Percentiles rank a stretch among this genome's conserved stretches.
Evolutionary conservation across 1,139 yeast genomes (phyloP).

Genomic region (Taphrina wiesneri): DNA sequence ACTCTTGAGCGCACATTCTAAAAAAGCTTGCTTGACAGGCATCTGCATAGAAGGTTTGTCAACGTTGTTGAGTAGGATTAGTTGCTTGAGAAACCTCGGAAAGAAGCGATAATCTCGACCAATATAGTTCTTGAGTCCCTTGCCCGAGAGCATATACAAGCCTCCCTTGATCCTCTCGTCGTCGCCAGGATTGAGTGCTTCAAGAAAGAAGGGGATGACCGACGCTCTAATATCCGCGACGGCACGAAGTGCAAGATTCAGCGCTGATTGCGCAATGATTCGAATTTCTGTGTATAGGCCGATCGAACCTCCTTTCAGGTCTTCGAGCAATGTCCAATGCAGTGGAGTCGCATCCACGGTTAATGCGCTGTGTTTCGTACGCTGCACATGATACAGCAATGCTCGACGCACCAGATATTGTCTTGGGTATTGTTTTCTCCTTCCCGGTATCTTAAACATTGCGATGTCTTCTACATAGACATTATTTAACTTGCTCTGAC

Average conservation of each 20-base stretch:
- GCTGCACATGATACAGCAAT: conserved; percentile 73
- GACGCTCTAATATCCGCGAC: conserved; percentile 61
- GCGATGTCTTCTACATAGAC: conserved; percentile 54
- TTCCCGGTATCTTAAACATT: conserved; percentile 53
- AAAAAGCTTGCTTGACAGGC: conserved; percentile 30
- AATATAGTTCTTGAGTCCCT: conserved; percentile 51
- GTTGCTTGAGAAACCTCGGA: conserved; percentile 52
- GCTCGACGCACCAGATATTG: conserved; percentile 71
- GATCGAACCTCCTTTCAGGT: conserved; percentile 66
- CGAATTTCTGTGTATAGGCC: conserved; percentile 73
- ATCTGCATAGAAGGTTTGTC: conserved; percentile 52
- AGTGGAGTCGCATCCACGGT: conserved; percentile 68
- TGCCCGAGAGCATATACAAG: conserved; percentile 47
- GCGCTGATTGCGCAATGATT: conserved; percentile 66
- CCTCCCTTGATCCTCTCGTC: conserved; percentile 68
- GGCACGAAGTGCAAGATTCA: conserved; percentile 71
- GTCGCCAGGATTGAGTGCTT: conserved; percentile 59
- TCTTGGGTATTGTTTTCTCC: conserved; percentile 75
- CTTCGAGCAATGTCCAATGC: conserved; percentile 66
- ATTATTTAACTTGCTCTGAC: conserved; percentile 53
- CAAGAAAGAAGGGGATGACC: conserved; percentile 50
- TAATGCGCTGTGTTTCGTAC: conserved; percentile 74
- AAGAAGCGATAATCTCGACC: conserved; percentile 61
- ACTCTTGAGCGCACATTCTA: conserved; percentile 31
- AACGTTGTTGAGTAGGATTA: conserved; percentile 59